Evolutionary conservation across 2,329 filamentous ascomycete species (phyloP), one percentile per base, ranked within the genome.

Genomic region (Keithomyces neogunnii): DNA sequence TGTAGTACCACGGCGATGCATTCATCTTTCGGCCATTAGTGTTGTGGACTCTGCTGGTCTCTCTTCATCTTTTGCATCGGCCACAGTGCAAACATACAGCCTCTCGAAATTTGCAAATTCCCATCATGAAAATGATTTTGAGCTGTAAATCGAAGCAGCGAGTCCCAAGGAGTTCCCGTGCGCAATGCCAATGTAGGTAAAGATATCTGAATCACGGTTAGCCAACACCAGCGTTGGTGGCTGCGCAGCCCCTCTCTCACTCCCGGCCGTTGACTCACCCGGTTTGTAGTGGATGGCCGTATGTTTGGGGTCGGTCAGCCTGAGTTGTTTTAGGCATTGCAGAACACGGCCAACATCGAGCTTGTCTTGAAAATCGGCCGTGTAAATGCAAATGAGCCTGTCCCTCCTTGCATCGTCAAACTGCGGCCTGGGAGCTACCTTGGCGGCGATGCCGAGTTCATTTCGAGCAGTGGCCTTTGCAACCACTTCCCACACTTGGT

Each of bases 371-470:
- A 90, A 93, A 64, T 95, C 82, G 42, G 73, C 71, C 4, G 88
- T 95, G 65, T 95, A 95, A 6, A 95, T 73, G 57, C 86, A 91
- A 30, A 95, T 81, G 42, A 93, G 67, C 26, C 82, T 75, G 26
- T 70, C 67, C 43, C 67, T 73, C 29, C 68, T 60, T 5, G 55
- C 53, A 45, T 68, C 62, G n/a, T 70, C 67, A 1, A 66, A 65
- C 5, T 68, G 69, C 8, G 76, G 65, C 45, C 73, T 70, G 1
- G 86, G 81, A 1, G 84, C 66, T 10, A 91, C 85, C 67, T 93
- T 95, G 8, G 88, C 86, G 1, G 72, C 76, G 39, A 82, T 77
- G 0, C 89, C 89, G 2, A 95, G 76, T 56, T 86, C 77, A 53
- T 85, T 84, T 32, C 80, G 77, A 10, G 80, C 78, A 0, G 87